phyloP scores from a whole-genome alignment of 2,329 filamentous ascomycete genomes.

The Colletotrichum lentis region DNA sequence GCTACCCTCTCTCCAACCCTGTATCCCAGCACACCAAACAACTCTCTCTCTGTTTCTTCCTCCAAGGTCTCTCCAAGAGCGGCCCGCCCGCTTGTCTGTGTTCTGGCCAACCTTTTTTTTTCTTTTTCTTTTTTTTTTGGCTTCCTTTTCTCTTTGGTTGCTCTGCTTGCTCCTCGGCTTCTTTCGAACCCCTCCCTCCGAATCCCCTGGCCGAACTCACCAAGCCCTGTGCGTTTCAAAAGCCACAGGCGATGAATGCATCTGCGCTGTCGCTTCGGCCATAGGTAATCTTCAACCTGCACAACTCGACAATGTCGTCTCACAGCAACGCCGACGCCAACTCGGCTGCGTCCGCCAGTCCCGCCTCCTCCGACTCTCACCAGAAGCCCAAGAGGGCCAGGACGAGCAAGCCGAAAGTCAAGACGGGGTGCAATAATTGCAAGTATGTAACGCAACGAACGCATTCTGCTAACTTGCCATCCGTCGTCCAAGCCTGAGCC shows the following conservation, averaged over 20 bases:
- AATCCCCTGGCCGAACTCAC: not conserved
- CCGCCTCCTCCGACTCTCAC: constrained; percentile 35
- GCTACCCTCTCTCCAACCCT: not conserved
- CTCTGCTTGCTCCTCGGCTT: not conserved
- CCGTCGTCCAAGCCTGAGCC: constrained; percentile 22
- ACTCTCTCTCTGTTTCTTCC: too few species aligned
- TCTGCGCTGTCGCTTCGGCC: constrained; percentile 23
- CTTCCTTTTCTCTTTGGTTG: too few species aligned
- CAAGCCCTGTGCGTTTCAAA: not conserved
- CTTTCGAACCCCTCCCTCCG: not conserved
- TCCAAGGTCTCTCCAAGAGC: not conserved
- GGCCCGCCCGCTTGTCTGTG: constrained; percentile 11
- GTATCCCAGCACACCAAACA: not conserved
- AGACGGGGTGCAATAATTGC: constrained; percentile 73
- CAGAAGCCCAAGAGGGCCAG: constrained; percentile 55
- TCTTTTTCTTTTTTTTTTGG: not conserved
- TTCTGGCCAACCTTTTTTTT: constrained; percentile 13
- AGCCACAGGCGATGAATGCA: constrained; percentile 28
- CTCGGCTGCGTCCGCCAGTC: constrained; percentile 24
- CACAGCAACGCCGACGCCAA: constrained; percentile 16
- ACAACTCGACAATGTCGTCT: constrained; percentile 23
- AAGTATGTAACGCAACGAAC: constrained; percentile 60
- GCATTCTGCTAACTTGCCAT: constrained; percentile 2
- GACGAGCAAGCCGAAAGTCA: constrained; percentile 68
- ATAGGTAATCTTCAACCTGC: constrained; percentile 2